Percentiles rank a stretch among this genome's conserved stretches.
Conservation (phyloP, 192 early-diverging fungal species). For the Entomortierella beljakovae region DNA sequence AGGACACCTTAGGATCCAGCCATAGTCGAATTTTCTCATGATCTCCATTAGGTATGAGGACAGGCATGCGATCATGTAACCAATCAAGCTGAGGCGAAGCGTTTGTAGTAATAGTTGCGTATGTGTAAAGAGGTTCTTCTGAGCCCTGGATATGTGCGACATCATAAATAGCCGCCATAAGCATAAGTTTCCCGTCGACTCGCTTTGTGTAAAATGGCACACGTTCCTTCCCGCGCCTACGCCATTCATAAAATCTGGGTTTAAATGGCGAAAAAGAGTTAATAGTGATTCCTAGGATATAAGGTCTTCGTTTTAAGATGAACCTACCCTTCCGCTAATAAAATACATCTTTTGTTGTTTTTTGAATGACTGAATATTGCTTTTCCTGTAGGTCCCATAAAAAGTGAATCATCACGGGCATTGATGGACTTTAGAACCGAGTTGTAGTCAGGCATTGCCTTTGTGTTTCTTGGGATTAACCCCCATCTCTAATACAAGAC, state of each 20-base stretch:
- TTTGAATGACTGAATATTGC: conserved; percentile 62
- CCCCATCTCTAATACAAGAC: conserved; percentile 60
- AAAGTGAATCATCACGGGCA: conserved; percentile 64
- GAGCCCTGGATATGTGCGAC: conserved; percentile 47
- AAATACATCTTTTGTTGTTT: conserved; percentile 63
- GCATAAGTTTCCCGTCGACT: conserved; percentile 59
- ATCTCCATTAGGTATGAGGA: conserved; percentile 59
- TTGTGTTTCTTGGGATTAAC: conserved; percentile 60
- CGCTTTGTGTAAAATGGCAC: conserved; percentile 61
- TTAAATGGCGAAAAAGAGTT: neutral
- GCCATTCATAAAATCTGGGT: conserved; percentile 69
- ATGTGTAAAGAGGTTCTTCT: conserved; percentile 54
- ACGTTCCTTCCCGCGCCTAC: conserved; percentile 57
- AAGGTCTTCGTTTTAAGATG: no score
- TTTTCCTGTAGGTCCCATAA: conserved; percentile 48
- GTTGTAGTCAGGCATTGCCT: conserved; percentile 51
- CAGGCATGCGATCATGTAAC: conserved; percentile 70
- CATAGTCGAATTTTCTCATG: conserved; percentile 55
- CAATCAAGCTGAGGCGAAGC: conserved; percentile 55
- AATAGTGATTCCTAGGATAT: no score
- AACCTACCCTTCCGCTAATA: conserved; percentile 63
- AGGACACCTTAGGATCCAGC: conserved; percentile 56
- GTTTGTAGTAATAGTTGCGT: conserved; percentile 65
- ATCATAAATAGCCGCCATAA: conserved; percentile 65
- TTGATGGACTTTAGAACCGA: conserved; percentile 60